Conservation (phyloP, 2,329 filamentous ascomycete species). For the Penicillium concentricum region DNA sequence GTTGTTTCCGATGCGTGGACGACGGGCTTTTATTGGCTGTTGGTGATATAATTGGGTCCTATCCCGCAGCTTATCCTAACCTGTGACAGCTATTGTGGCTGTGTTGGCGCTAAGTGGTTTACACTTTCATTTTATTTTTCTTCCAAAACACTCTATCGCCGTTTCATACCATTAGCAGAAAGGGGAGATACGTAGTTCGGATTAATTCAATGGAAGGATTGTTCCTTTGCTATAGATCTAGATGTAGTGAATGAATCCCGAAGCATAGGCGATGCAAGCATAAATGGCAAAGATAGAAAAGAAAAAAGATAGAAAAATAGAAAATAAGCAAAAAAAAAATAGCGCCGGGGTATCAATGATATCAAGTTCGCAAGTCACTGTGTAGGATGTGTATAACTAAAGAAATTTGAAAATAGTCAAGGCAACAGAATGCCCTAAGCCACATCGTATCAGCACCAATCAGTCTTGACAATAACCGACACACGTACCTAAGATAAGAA, state of each 20-base stretch:
- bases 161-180: not conserved
- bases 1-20: not conserved
- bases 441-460: not conserved
- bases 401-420: constrained; percentile 6
- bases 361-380: not conserved
- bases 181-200: not conserved
- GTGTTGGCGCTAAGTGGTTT: not conserved
- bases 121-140: not conserved
- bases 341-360: not conserved
- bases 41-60: not conserved
- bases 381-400: constrained; percentile 9
- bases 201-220: not conserved
- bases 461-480: not conserved
- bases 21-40: not conserved
- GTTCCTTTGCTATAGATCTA: not conserved
- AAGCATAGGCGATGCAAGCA: not conserved
- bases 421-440: constrained; percentile 13
- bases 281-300: not conserved
- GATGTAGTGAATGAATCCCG: not conserved
- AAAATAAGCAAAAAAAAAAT: not conserved
- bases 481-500: constrained; percentile 16
- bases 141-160: not conserved
- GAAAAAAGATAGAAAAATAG: not conserved
- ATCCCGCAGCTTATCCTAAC: constrained; percentile 6
- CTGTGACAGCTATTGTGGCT: constrained; percentile 7